These are phyloP conservation scores for Kwoniella botswanensis DNA, from an alignment of 768 basidiomycete species.

Conservation along the genomic window DNA sequence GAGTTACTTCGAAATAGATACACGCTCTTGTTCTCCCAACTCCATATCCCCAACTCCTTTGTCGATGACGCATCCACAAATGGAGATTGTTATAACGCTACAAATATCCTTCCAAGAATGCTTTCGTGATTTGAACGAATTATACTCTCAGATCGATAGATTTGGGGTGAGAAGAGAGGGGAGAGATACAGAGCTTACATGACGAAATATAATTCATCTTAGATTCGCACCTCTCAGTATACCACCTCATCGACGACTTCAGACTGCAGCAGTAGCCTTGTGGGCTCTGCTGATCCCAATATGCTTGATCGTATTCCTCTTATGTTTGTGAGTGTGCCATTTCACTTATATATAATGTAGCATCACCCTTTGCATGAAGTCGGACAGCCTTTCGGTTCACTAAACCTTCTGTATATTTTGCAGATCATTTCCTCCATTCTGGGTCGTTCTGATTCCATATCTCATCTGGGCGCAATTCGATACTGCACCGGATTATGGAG, in stretches of 20 bases:
- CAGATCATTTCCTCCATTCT: conserved; percentile 85
- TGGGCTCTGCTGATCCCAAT: conserved; percentile 85
- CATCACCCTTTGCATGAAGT: not conserved
- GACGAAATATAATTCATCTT: not conserved
- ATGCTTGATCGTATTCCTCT: conserved; percentile 69
- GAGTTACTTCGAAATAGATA: not conserved
- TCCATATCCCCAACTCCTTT: not conserved
- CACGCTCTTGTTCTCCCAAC: not conserved
- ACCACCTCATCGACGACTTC: conserved; percentile 81
- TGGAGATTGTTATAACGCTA: not conserved
- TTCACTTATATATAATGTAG: not conserved
- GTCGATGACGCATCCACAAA: too few relatives aligned
- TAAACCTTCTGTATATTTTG: too few relatives aligned
- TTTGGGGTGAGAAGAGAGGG: not conserved
- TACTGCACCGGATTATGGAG: conserved; percentile 74
- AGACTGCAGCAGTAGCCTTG: conserved; percentile 84
- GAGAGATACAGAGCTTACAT: not conserved
- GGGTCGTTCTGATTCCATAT: conserved; percentile 82
- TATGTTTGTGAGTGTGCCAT: conserved; percentile 71
- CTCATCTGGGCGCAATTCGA: conserved; percentile 79
- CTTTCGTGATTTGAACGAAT: too few relatives aligned
- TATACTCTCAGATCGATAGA: not conserved
- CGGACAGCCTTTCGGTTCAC: too few relatives aligned
- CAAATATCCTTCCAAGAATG: not conserved
- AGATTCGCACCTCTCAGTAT: conserved; percentile 83